Conservation (phyloP, 331 rosid species). For the Malus hybrid region DNA sequence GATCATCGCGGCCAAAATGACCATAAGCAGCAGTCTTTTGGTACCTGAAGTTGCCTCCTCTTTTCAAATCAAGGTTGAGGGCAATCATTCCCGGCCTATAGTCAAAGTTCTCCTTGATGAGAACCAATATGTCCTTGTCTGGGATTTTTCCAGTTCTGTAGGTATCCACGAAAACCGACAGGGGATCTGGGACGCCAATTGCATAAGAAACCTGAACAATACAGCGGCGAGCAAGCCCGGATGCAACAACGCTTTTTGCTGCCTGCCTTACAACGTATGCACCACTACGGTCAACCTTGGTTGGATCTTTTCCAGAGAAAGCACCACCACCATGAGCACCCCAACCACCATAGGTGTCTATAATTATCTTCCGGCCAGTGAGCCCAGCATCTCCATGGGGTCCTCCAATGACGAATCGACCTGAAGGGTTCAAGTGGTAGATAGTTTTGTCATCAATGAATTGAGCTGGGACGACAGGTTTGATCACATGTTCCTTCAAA, state of each 20-base stretch:
- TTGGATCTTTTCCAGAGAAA: slow-evolving; percentile 87
- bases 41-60: slow-evolving; percentile 80
- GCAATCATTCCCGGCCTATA: slow-evolving; percentile 89
- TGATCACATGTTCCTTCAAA: slow-evolving; percentile 79
- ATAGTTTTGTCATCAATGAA: slow-evolving; percentile 83
- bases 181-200: slow-evolving; percentile 78
- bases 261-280: slow-evolving; percentile 85
- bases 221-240: slow-evolving; percentile 80
- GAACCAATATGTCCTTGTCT: slow-evolving; percentile 52
- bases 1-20: slow-evolving; percentile 81
- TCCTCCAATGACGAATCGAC: slow-evolving; percentile 86
- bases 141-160: slow-evolving; percentile 71
- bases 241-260: slow-evolving; percentile 80
- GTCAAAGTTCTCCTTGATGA: slow-evolving; percentile 69
- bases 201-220: slow-evolving; percentile 92
- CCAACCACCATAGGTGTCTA: slow-evolving; percentile 90
- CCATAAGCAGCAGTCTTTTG: slow-evolving; percentile 92
- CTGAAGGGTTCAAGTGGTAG: slow-evolving; percentile 86
- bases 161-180: slow-evolving; percentile 68
- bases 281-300: slow-evolving; percentile 84
- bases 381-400: slow-evolving; percentile 95
- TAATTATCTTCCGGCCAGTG: slow-evolving; percentile 81
- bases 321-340: slow-evolving; percentile 99
- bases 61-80: slow-evolving; percentile 63
- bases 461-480: slow-evolving; percentile 78